A percentile compares a stretch with the other conserved stretches of the same genome.
phyloP scores from a whole-genome alignment of 768 basidiomycete species.

The Gymnopilus dilepis region DNA sequence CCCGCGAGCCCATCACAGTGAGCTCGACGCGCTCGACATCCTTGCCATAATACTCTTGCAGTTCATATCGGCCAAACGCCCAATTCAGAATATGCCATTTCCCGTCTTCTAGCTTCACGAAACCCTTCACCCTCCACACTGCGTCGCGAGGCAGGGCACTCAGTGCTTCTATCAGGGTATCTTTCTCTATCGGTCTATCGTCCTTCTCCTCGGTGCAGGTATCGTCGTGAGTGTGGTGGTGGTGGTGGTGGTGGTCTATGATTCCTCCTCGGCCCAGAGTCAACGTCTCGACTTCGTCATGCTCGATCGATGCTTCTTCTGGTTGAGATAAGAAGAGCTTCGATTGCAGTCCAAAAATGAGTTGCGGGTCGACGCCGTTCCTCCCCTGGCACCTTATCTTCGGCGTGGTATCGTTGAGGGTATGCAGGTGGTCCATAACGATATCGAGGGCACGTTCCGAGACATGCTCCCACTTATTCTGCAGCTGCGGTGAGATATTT shows the following conservation, averaged over 20 bases:
- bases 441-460: slow-evolving; percentile 79
- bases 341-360: slow-evolving; percentile 93
- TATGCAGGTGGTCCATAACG: slow-evolving; percentile 86
- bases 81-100: slow-evolving; percentile 76
- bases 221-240: slow-evolving; percentile 17
- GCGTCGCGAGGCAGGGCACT: slow-evolving; percentile 63
- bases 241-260: slow-evolving; percentile 16
- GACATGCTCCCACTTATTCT: slow-evolving; percentile 93
- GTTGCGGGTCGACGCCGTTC: slow-evolving; percentile 71
- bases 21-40: slow-evolving; percentile 54
- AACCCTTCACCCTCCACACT: slow-evolving; percentile 88
- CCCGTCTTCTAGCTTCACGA: slow-evolving; percentile 57
- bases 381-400: slow-evolving; percentile 73
- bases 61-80: slow-evolving; percentile 90
- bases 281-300: slow-evolving; percentile 87
- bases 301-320: slow-evolving; percentile 31
- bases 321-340: slow-evolving; percentile 59
- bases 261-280: slow-evolving; percentile 57
- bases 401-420: slow-evolving; percentile 89
- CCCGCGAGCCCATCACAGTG: slow-evolving; percentile 93
- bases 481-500: slow-evolving; percentile 8
- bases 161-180: slow-evolving; percentile 53
- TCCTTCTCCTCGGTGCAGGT: slow-evolving; percentile 5
- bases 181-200: slow-evolving; percentile 39
- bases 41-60: slow-evolving; percentile 38